These are phyloP conservation scores for Claviceps paspali DNA, from an alignment of 2,329 filamentous ascomycete species.

Conservation along the genomic window DNA sequence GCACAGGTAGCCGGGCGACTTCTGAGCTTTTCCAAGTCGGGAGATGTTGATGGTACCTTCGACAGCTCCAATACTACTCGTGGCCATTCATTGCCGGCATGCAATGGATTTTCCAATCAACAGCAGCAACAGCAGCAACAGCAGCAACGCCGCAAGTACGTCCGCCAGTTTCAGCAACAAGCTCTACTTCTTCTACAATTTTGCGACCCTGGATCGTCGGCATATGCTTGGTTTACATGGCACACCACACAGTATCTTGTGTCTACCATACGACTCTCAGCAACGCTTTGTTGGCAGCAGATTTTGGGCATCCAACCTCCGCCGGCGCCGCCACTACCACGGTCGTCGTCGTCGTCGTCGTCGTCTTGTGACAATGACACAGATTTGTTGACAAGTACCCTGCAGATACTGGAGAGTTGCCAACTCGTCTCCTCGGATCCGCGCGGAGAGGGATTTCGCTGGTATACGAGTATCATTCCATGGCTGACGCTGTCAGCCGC, in stretches of 20 bases:
- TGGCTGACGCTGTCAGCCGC: slow-evolving; percentile 7
- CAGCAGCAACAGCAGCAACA: background rate
- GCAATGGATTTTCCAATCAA: background rate
- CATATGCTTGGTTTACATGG: slow-evolving; percentile 8
- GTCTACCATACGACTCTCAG: slow-evolving; percentile 3
- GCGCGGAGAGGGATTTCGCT: slow-evolving; percentile 6
- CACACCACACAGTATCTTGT: slow-evolving; percentile 8
- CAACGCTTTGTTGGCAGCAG: slow-evolving; percentile 1
- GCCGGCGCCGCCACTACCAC: no score
- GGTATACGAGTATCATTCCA: slow-evolving; percentile 5
- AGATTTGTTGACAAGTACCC: slow-evolving; percentile 1
- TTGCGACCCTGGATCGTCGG: slow-evolving; percentile 7
- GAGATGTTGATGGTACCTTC: background rate
- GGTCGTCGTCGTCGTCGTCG: no score
- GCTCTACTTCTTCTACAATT: slow-evolving; percentile 5
- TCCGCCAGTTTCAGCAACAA: slow-evolving; percentile 5
- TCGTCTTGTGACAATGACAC: background rate
- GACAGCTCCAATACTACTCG: background rate
- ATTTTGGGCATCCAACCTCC: background rate
- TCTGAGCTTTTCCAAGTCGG: background rate
- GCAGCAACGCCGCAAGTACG: background rate
- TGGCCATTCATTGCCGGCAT: background rate
- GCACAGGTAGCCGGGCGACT: slow-evolving; percentile 4
- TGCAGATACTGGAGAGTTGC: slow-evolving; percentile 3
- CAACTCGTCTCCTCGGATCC: slow-evolving; percentile 6